phyloP scores from a whole-genome alignment of 2,329 filamentous ascomycete species.

The Sarocladium oryzae region DNA sequence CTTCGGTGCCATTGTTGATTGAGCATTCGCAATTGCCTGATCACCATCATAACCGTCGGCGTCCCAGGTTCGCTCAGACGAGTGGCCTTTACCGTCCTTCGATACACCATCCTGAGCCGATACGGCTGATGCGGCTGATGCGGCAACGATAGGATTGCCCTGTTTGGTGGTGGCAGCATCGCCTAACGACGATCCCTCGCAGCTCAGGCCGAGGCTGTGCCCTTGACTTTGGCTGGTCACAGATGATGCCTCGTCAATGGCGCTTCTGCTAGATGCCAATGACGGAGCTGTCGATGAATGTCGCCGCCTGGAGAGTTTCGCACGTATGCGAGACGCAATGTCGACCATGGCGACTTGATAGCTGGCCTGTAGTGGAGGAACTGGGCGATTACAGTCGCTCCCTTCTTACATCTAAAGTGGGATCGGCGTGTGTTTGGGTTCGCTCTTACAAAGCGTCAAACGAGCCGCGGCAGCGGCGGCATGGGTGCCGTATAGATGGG shows the following conservation, averaged over 20 bases:
- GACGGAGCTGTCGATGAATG: slow-evolving; percentile 10
- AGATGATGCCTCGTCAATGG: slow-evolving; percentile 10
- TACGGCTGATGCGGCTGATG: neutral
- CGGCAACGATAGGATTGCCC: neutral
- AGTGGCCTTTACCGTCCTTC: neutral
- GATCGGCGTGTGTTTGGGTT: neutral
- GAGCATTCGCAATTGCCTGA: neutral
- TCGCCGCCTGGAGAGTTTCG: slow-evolving; percentile 12
- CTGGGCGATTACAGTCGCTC: neutral
- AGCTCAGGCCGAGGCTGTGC: slow-evolving; percentile 1
- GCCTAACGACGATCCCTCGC: slow-evolving; percentile 3
- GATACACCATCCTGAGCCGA: neutral
- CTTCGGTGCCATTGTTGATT: neutral
- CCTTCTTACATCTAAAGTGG: neutral
- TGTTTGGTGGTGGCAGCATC: neutral
- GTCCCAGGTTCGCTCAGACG: neutral
- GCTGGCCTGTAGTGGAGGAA: neutral
- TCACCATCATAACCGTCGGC: neutral
- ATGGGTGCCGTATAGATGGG: no score
- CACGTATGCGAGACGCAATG: slow-evolving; percentile 11
- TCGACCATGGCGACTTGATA: neutral
- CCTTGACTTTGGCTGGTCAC: slow-evolving; percentile 7
- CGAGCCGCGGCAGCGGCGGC: neutral
- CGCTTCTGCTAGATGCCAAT: slow-evolving; percentile 12
- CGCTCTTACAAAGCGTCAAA: neutral